These are phyloP conservation scores for Spiraea crenata DNA, from an alignment of 331 rosid genomes.

Conservation along the genomic window DNA sequence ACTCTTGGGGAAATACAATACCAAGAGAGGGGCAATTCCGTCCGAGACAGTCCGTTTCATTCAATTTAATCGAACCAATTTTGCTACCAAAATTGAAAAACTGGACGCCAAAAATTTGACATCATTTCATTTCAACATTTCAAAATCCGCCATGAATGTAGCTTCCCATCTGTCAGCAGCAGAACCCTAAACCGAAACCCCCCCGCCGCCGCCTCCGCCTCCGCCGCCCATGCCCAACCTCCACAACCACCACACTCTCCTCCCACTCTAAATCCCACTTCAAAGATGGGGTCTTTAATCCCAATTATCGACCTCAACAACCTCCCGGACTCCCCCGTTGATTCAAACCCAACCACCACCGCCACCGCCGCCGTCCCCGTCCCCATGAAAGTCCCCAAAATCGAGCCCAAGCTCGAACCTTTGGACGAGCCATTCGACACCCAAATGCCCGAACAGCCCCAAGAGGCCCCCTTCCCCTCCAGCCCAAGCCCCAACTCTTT, in stretches of 20 bases:
- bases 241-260: constrained; percentile 1
- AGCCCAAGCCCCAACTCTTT: constrained; percentile 22
- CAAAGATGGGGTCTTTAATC: constrained; percentile 42
- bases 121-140: neutral
- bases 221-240: constrained; percentile 19
- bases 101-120: neutral
- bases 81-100: neutral
- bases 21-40: constrained; percentile 7
- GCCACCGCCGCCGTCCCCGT: constrained; percentile 1
- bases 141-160: constrained; percentile 20
- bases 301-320: constrained; percentile 55
- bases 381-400: constrained; percentile 34
- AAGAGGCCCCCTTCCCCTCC: constrained; percentile 23
- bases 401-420: constrained; percentile 74
- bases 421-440: constrained; percentile 38
- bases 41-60: neutral
- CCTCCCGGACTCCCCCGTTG: constrained; percentile 29
- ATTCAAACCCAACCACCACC: constrained; percentile 14
- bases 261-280: constrained; percentile 5
- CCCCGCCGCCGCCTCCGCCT: neutral
- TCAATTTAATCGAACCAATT: neutral
- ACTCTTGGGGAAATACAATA: too few species aligned
- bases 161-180: constrained; percentile 11
- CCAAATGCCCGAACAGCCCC: constrained; percentile 23
- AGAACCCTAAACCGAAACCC: constrained; percentile 25